Percentiles rank a stretch among this genome's conserved stretches.
phyloP scores from a whole-genome alignment of 1,284 basidiomycete genomes.

The Ustilago vetiveriae region DNA sequence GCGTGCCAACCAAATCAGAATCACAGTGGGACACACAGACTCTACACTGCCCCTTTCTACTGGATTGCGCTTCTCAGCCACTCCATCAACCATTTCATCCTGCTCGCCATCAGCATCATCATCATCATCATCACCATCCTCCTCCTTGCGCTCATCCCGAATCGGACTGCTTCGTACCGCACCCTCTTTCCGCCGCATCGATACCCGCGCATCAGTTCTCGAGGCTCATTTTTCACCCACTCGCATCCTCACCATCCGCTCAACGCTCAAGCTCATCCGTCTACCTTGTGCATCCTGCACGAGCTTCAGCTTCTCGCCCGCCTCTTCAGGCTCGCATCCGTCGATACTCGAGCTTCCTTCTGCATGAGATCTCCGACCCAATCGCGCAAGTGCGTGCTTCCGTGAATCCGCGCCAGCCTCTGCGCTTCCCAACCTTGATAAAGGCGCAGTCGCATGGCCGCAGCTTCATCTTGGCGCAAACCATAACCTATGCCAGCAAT shows the following conservation, averaged over 20 bases:
- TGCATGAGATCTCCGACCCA: background rate
- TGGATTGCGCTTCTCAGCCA: too few species aligned
- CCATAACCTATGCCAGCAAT: too few species aligned
- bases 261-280: conserved; percentile 1
- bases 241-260: background rate
- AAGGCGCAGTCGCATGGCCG: background rate
- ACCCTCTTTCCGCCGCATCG: conserved; percentile 2
- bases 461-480: background rate
- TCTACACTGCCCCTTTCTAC: too few species aligned
- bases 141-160: background rate
- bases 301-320: too few species aligned
- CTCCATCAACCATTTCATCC: too few species aligned
- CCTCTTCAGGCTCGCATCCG: too few species aligned
- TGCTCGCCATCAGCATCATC: too few species aligned
- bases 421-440: background rate
- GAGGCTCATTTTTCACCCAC: too few species aligned
- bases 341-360: too few species aligned
- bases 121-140: background rate
- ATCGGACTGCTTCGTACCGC: background rate
- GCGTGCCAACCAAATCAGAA: background rate
- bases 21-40: too few species aligned
- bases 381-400: background rate
- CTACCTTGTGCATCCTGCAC: conserved; percentile 1
- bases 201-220: conserved; percentile 5
- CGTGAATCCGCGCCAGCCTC: background rate